Base-by-base conservation (phyloP, 169 alveolate species). In the Babesia sp. region DNA sequence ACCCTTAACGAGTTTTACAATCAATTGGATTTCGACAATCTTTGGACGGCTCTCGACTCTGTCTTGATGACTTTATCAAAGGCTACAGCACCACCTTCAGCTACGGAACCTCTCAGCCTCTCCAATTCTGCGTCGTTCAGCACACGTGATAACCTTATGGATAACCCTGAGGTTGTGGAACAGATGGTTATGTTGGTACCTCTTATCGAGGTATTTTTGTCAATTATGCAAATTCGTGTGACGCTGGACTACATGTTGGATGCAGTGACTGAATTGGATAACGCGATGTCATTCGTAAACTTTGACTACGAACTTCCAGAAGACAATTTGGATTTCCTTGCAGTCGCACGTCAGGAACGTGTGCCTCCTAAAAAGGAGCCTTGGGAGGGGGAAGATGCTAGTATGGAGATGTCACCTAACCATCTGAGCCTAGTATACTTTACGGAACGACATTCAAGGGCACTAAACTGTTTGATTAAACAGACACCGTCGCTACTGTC, bases 401-500 rank as follows among this genome's bases (percentile, higher is more conserved):
- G 50, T 36, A 26, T 78, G 1, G 86, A 78, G 48, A 61, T 80
- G 6, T 56, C 82, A 5, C 56, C 63, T n/a, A 70, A 78, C 58
- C 93, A 88, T 41, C 63, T 81, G 64, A 69, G 76, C 45, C 48
- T 72, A 54, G 56, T 87, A 16, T 73, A 84, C 64, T 84, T 86
- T 48, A 76, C 79, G 12, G 90, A 87, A 75, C 71, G 75, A 37
- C 88, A 84, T 58, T 64, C 83, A 31, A 59, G 88, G 37, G 91
- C 78, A 51, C 56, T 90, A 48, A 92, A 93, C 73, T 90, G 91
- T 44, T 46, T 93, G 59, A 81, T 91, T 33, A 87, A 84, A 70
- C 94, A 90, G 46, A 86, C 91, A 3, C 96, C 96, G 1, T 78
- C 94, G 45, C 76, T 90, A 74, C 78, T 91, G 63, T 71, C 89